A percentile compares a stretch with the other conserved stretches of the same genome.
Conservation (phyloP, 2,329 filamentous ascomycete genomes). For the Neoascochyta sp. region DNA sequence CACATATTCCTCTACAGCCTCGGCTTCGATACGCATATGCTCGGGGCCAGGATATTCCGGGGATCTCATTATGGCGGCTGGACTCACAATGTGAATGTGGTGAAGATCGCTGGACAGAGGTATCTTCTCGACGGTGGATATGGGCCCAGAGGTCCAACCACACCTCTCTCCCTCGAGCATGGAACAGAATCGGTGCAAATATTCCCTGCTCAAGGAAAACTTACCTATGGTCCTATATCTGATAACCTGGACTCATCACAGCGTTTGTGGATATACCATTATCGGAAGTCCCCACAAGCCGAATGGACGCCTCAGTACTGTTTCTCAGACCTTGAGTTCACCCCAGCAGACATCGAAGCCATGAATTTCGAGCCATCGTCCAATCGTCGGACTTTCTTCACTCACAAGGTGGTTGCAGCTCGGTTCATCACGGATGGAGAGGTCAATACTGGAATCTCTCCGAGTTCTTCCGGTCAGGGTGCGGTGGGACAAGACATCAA, state of each 20-base stretch:
- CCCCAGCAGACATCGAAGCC: neutral
- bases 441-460: neutral
- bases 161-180: neutral
- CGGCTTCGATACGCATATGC: neutral
- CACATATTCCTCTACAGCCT: neutral
- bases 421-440: neutral
- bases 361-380: neutral
- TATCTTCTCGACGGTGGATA: neutral
- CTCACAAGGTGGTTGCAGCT: neutral
- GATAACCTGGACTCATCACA: neutral
- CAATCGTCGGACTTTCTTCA: neutral
- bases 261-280: neutral
- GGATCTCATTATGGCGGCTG: neutral
- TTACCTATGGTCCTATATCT: neutral
- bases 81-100: neutral
- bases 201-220: neutral
- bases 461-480: neutral
- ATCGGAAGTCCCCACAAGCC: neutral
- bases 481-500: neutral
- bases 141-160: neutral
- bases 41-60: neutral
- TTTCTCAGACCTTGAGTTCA: neutral
- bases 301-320: neutral
- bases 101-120: neutral
- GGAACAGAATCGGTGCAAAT: neutral